Evolutionary conservation across 768 basidiomycete genomes (phyloP), one percentile per base, ranked within the genome.

Genomic region (Leucosporidium creatinivorum): DNA sequence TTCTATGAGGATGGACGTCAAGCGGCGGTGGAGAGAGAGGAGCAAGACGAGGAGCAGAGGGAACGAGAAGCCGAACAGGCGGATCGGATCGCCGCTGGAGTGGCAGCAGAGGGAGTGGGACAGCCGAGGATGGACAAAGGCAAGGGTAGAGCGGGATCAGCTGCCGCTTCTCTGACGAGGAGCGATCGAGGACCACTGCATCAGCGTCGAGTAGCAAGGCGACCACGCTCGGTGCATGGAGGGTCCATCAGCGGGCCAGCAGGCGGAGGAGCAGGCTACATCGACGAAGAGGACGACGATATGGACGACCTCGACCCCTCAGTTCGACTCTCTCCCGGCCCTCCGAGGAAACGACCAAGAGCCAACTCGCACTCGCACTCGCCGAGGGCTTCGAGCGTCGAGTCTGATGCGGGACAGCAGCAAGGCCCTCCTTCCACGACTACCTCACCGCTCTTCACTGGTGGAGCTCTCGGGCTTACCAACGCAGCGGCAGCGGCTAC

Each of bases 271-370:
- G 39, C 39, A 17, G 39, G 39, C 8, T 44, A 12, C 39, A 44
- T 44, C 39, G 39, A 44, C 2, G 39, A 15, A 44, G 39, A 44
- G 39, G 39, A 44, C 49, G 66, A 13, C 19, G 50, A 18, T 58
- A 61, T 12, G 26, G 57, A 0, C 60, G 57, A 21, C 23, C 57
- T 23, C 31, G 57, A 39, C 57, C 15, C 31, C 23, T 39, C 21
- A 8, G 10, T 23, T 58, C 57, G 33, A 12, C 21, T n/a, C 15
- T 69, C 71, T 18, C 66, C 67, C 2, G 68, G 68, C 2, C 71
- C 71, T 3, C 59, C 67, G 49, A 56, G 71, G 4, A 72, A 72
- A 21, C 67, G 71, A 2, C 54, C 62, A 1, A 51, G 71, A 33
- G 62, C 67, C 21, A 50, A 63, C 1, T 61, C 67, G 23, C 21